phyloP scores from a whole-genome alignment of 352 stramenopile species.

The Globisporangium viniferum region DNA sequence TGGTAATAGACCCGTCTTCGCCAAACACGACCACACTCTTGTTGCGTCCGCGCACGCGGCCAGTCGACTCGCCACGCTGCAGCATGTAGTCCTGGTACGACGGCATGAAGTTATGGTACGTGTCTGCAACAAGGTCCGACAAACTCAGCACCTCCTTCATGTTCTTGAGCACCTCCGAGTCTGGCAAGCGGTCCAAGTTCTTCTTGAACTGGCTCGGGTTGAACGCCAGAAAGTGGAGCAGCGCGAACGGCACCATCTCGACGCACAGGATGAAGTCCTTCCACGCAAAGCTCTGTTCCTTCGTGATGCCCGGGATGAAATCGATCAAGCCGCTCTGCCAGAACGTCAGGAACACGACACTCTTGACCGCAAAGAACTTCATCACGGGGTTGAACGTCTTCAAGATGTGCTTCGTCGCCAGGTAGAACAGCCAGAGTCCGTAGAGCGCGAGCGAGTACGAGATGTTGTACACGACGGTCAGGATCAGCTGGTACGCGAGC shows the following conservation, averaged over 20 bases:
- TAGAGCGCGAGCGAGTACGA: conserved; percentile 91
- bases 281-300: conserved; percentile 84
- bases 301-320: conserved; percentile 82
- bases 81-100: conserved; percentile 86
- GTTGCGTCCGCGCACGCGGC: conserved; percentile 27
- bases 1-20: conserved; percentile 33
- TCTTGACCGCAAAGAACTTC: conserved; percentile 93
- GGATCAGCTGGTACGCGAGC: conserved; percentile 72
- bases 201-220: conserved; percentile 81
- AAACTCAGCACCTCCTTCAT: conserved; percentile 88
- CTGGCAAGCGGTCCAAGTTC: conserved; percentile 61
- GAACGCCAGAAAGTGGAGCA: conserved; percentile 79
- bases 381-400: conserved; percentile 84
- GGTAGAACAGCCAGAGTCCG: conserved; percentile 89
- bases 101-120: conserved; percentile 88
- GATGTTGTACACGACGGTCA: conserved; percentile 89
- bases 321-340: conserved; percentile 89
- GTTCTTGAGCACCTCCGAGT: conserved; percentile 84
- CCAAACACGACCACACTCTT: conserved; percentile 41
- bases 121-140: conserved; percentile 72
- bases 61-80: conserved; percentile 57
- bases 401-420: conserved; percentile 84
- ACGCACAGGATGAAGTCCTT: conserved; percentile 90
- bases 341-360: conserved; percentile 92
- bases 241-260: conserved; percentile 86